Conservation (phyloP, 1,139 yeast species). For the Candida glucosophila region DNA sequence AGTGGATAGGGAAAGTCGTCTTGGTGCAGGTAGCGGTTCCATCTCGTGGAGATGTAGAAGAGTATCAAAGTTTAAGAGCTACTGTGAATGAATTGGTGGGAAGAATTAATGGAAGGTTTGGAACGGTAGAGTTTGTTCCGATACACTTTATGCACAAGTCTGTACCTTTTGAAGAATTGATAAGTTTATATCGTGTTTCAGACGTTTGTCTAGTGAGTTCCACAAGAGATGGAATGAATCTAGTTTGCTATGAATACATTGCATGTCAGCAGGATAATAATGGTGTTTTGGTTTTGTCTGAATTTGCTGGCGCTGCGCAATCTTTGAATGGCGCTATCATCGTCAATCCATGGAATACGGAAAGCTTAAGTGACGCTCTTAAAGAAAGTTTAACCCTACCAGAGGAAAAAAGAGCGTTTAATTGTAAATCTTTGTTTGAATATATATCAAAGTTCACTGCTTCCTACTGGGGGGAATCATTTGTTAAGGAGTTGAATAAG, state of each 20-base stretch:
- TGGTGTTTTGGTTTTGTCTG: constrained; percentile 82
- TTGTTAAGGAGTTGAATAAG: constrained; percentile 75
- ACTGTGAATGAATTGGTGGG: constrained; percentile 96
- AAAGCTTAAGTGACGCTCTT: constrained; percentile 80
- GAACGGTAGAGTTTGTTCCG: constrained; percentile 96
- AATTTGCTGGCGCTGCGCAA: constrained; percentile 99
- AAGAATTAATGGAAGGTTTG: constrained; percentile 90
- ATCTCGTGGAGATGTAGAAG: constrained; percentile 96
- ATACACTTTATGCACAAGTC: constrained; percentile 94
- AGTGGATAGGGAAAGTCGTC: constrained; percentile 96
- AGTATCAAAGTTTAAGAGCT: constrained; percentile 87
- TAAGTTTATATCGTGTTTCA: constrained; percentile 73
- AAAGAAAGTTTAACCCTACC: constrained; percentile 82
- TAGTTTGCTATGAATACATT: constrained; percentile 91
- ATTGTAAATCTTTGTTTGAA: constrained; percentile 74
- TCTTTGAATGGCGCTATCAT: constrained; percentile 86
- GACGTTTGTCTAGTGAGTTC: constrained; percentile 92
- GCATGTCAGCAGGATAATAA: constrained; percentile 87
- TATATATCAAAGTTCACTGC: constrained; percentile 91
- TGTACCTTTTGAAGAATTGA: constrained; percentile 82
- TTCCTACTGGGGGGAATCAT: constrained; percentile 94
- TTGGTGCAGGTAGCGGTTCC: constrained; percentile 97
- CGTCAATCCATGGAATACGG: constrained; percentile 98
- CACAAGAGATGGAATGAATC: constrained; percentile 97
- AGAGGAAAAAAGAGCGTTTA: constrained; percentile 65